These are phyloP conservation scores for Castanea crenata DNA, from an alignment of 306 rosid species.

Conservation along the genomic window DNA sequence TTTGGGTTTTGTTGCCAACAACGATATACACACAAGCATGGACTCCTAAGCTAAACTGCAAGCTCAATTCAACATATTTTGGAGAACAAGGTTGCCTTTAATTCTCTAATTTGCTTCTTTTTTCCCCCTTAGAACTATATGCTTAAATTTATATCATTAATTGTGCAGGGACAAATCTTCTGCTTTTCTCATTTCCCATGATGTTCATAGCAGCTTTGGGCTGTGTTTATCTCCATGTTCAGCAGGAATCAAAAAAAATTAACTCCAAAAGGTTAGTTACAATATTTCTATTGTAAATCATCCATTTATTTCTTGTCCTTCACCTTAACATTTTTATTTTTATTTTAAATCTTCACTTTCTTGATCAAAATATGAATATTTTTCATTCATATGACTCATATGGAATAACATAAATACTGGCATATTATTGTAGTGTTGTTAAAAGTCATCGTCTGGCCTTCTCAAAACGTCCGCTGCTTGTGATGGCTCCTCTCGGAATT, in stretches of 20 bases:
- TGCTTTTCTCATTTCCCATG: constrained; percentile 60
- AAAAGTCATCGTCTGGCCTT: constrained; percentile 6
- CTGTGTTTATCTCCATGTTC: constrained; percentile 57
- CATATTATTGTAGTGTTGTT: constrained; percentile 11
- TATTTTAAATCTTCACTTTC: neutral
- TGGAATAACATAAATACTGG: too few relatives aligned
- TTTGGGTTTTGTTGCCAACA: constrained; percentile 61
- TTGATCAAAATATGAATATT: neutral
- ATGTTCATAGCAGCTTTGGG: constrained; percentile 51
- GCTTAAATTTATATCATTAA: neutral
- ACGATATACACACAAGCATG: constrained; percentile 36
- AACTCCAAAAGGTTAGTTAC: constrained; percentile 25
- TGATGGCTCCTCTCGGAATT: constrained; percentile 56
- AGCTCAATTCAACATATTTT: constrained; percentile 49
- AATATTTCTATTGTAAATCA: too few relatives aligned
- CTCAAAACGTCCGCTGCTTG: constrained; percentile 46
- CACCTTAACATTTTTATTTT: too few relatives aligned
- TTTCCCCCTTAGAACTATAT: neutral
- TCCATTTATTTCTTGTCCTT: too few relatives aligned
- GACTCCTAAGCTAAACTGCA: constrained; percentile 34
- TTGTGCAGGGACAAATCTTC: constrained; percentile 49
- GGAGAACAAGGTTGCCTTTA: constrained; percentile 43
- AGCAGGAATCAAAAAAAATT: constrained; percentile 19
- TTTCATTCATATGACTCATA: too few relatives aligned
- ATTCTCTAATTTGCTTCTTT: neutral